A percentile compares a stretch with the other conserved stretches of the same genome.
These are phyloP conservation scores for Fragilariopsis cylindrus DNA, from an alignment of 108 stramenopile species.

Conservation along the genomic window DNA sequence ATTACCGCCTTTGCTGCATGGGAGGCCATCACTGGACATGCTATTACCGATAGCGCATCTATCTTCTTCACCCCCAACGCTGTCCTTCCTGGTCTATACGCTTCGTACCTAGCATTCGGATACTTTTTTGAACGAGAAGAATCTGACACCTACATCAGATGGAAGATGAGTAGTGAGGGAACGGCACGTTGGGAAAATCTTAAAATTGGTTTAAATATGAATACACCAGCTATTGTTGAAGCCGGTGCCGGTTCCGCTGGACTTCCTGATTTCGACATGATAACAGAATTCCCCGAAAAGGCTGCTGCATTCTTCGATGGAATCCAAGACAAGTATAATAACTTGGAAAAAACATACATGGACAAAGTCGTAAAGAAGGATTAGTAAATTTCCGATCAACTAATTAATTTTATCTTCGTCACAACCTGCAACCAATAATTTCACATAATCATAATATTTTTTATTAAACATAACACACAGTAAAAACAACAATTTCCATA, in stretches of 20 bases:
- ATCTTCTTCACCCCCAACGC: constrained; percentile 82
- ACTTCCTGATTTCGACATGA: background rate
- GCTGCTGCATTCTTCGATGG: background rate
- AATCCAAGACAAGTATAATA: background rate
- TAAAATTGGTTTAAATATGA: constrained; percentile 12
- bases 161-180: constrained; percentile 37
- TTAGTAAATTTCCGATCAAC: background rate
- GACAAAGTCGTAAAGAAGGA: constrained; percentile 30
- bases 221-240: no score
- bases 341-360: constrained; percentile 21
- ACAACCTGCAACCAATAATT: no score
- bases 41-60: constrained; percentile 71
- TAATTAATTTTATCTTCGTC: no score
- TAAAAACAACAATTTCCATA: no score
- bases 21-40: constrained; percentile 71
- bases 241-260: background rate
- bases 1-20: constrained; percentile 73
- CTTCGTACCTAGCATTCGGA: constrained; percentile 56
- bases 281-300: constrained; percentile 19
- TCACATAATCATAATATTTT: no score
- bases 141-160: constrained; percentile 27
- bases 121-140: constrained; percentile 60
- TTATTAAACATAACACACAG: no score
- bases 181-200: constrained; percentile 33
- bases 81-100: constrained; percentile 58